Evolutionary conservation across 257 asterid genomes (phyloP).

Genomic region (Agastache rugosa): DNA sequence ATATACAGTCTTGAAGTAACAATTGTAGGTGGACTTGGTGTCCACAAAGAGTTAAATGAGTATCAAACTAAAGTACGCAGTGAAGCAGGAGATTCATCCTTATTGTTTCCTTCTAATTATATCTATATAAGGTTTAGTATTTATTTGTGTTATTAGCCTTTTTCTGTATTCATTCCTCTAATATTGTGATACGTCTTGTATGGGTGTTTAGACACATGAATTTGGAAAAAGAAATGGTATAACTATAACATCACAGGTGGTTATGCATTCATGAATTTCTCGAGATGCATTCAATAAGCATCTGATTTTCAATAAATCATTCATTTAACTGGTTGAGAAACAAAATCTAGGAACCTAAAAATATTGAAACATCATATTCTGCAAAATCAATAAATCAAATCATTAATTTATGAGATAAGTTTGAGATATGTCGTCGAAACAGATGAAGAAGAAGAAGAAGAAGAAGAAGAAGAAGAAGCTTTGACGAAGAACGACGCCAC

Average conservation of each 20-base stretch:
- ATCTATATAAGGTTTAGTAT: background rate
- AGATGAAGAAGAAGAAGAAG: too few relatives aligned
- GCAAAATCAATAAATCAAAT: too few relatives aligned
- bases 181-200: background rate
- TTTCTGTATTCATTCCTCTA: background rate
- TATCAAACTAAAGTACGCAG: constrained; percentile 49
- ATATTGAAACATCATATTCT: too few relatives aligned
- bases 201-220: constrained; percentile 1
- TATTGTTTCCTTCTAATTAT: background rate
- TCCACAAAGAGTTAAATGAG: constrained; percentile 46
- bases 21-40: too few relatives aligned
- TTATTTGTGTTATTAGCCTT: background rate
- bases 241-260: constrained; percentile 3
- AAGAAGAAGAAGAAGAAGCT: too few relatives aligned
- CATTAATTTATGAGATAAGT: too few relatives aligned
- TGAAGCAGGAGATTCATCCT: background rate
- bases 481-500: too few relatives aligned
- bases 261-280: constrained; percentile 15
- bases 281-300: background rate
- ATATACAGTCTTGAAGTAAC: too few relatives aligned
- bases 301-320: too few relatives aligned
- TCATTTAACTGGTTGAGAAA: too few relatives aligned
- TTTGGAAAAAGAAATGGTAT: constrained; percentile 7
- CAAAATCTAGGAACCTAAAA: too few relatives aligned
- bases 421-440: too few relatives aligned